Base-by-base conservation (phyloP, 192 early-diverging fungal species). In the Chytriomyces confervae region DNA sequence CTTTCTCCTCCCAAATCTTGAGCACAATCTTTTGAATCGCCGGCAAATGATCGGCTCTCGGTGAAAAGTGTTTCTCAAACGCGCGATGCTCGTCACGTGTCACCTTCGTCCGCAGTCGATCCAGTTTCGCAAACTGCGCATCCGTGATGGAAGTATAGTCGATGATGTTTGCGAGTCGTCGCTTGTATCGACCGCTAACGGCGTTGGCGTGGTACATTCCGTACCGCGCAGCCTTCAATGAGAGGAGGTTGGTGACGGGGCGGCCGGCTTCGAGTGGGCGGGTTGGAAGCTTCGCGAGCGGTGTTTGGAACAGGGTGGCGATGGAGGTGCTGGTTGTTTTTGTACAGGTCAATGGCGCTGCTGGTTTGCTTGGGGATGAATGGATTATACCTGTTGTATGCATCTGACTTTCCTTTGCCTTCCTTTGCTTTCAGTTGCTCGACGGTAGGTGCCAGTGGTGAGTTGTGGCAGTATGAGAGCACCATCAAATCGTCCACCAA, bases 1-100 rank as follows among this genome's bases (percentile, higher is more conserved):
- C 94, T 61, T 93, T 91, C 76, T 94, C 92, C 73, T 92, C 88
- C 89, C 94, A 95, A 60, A 95, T 93, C 80, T 95, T 92, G 50
- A 99, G 84, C 16, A 89, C 89, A 50, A 97, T 91, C 75, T 88
- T 91, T 29, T 90, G 72, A 60, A 97, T 80, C 9, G 81, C 82
- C 43, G 96, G 95, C 69, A 94, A 77, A 43, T 87, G 82, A 62
- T 86, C 85, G 36, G 91, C 85, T 20, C 88, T 84, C 29, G 89
- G 91, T 11, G 84, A 79, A n/a, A 88, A 91, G 48, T 83, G 80
- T 64, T 83, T 83, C 49, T 92, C 72, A 83, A 86, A 72, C 85
- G 85, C 69, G 69, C 60, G 62, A 66, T 53, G 69, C 79, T 84
- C n/a, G 67, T 89, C 71, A 72, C 67, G 27, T n/a, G 66, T 70